Base-by-base conservation (phyloP, 192 early-diverging fungal species). In the Diversispora eburnea region DNA sequence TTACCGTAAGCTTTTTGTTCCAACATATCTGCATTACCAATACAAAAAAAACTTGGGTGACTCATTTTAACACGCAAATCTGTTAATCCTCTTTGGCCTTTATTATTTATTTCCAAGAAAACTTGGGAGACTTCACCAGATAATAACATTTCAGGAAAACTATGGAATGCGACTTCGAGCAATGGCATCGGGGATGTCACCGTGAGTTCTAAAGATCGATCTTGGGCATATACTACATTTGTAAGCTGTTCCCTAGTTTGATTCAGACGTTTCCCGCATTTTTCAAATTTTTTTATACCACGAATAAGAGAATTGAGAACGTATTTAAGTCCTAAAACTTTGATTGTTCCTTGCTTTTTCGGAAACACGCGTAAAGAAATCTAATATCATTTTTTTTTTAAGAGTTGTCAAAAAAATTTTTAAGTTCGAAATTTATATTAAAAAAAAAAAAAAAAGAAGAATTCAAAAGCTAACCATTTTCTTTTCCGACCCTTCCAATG, bases 121-220 rank as follows among this genome's bases (percentile, higher is more conserved):
- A 88, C 80, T 20, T 86, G 83, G 39, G 83, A 83, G 42, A 96
- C 91, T 67, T 98, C 89, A 3, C 97, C 97, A 54, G 90, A 90
- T 41, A 94, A 80, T 22, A 99, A 78, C 2, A 84, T 82, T 8
- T 90, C 88, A 0, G 95, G 96, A 51, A 95, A 88, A 41, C 81
- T 79, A 45, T 91, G 89, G 60, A 98, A 91, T 0, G 84, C 61
- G 6, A 95, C 83, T 66, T 95, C 91, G 45, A 97, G 76, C 9
- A 93, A 84, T 6, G 97, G 95, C 89, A 96, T 91, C 3, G 88
- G 87, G 0, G 88, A 86, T 1, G 91, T 91, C 4, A 96, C 90
- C 7, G 84, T 77, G 47, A 99, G 84, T 22, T 85, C 87, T 13
- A 97, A 78, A 17, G 88, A 83, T 41, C 86, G 77, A 49, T 95